Conservation (phyloP, 441 rosid species). For the Mallotus japonicus region DNA sequence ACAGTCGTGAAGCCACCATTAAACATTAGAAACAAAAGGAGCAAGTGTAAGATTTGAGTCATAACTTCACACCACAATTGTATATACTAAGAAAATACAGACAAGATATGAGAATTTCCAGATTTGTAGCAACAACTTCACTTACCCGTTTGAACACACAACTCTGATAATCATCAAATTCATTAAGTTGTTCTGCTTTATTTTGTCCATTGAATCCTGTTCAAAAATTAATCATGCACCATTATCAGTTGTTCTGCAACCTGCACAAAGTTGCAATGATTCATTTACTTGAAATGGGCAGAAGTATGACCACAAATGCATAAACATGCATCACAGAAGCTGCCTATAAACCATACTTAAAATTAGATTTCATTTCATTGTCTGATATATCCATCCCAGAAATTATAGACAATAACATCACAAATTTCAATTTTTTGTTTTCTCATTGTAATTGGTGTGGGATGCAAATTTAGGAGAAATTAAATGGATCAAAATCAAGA, state of each 20-base stretch:
- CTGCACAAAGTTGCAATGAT: conserved; percentile 25
- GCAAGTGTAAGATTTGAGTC: too few relatives aligned
- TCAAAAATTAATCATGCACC: conserved; percentile 55
- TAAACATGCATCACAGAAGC: background rate
- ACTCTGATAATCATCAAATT: background rate
- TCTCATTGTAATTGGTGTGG: background rate
- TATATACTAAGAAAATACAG: too few relatives aligned
- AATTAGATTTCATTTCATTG: background rate
- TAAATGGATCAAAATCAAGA: too few relatives aligned
- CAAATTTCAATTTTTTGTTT: background rate
- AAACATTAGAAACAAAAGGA: too few relatives aligned
- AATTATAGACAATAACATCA: background rate
- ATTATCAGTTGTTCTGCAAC: conserved; percentile 75
- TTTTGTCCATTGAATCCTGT: conserved; percentile 28
- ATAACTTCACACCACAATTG: too few relatives aligned
- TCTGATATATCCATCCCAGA: too few relatives aligned
- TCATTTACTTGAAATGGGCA: conserved; percentile 2
- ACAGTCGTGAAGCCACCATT: background rate
- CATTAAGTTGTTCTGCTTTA: background rate
- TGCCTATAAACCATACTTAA: background rate
- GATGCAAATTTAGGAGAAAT: background rate
- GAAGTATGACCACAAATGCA: background rate
- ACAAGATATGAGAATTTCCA: background rate
- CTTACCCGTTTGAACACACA: background rate
- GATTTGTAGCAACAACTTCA: background rate